Percentiles rank a stretch among this genome's conserved stretches.
These are phyloP conservation scores for Amauroascus niger DNA, from an alignment of 2,329 filamentous ascomycete species.

Conservation along the genomic window DNA sequence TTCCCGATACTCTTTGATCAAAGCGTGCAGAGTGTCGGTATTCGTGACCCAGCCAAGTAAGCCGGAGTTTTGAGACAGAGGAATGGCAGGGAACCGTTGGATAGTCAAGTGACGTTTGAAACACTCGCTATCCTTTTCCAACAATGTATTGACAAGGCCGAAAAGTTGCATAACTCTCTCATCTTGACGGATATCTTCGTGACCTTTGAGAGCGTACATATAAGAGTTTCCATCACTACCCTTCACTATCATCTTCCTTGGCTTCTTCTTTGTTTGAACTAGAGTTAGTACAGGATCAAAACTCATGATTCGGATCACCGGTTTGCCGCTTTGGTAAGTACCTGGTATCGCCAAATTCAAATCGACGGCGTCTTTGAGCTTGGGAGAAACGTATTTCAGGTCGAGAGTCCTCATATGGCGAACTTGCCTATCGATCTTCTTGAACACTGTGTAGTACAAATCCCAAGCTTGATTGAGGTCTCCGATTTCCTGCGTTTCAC, in stretches of 20 bases:
- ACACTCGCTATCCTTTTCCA: conserved; percentile 87
- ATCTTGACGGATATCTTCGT: conserved; percentile 97
- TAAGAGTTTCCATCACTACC: conserved; percentile 85
- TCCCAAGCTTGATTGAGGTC: conserved; percentile 99
- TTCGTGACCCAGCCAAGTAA: conserved; percentile 94
- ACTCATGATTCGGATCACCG: conserved; percentile 73
- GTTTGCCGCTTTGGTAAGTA: conserved; percentile 72
- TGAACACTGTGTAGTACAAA: conserved; percentile 96
- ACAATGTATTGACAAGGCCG: conserved; percentile 88
- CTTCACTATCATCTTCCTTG: conserved; percentile 74
- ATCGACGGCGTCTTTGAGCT: conserved; percentile 72
- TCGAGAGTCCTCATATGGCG: conserved; percentile 88
- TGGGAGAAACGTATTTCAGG: conserved; percentile 92
- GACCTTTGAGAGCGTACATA: conserved; percentile 90
- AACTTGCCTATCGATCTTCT: conserved; percentile 84
- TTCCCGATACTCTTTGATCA: conserved; percentile 96
- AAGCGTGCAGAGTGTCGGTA: conserved; percentile 89
- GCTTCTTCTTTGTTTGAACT: conserved; percentile 93
- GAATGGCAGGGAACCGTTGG: conserved; percentile 92
- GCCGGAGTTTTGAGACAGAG: conserved; percentile 90
- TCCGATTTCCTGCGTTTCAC: conserved; percentile 75
- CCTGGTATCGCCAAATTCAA: conserved; percentile 92
- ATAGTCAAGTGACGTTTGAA: conserved; percentile 97
- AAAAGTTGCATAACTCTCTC: conserved; percentile 99
- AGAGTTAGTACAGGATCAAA: conserved; percentile 87